These are phyloP conservation scores for Aspergillus fischeri DNA, from an alignment of 2,329 filamentous ascomycete genomes.

Conservation along the genomic window DNA sequence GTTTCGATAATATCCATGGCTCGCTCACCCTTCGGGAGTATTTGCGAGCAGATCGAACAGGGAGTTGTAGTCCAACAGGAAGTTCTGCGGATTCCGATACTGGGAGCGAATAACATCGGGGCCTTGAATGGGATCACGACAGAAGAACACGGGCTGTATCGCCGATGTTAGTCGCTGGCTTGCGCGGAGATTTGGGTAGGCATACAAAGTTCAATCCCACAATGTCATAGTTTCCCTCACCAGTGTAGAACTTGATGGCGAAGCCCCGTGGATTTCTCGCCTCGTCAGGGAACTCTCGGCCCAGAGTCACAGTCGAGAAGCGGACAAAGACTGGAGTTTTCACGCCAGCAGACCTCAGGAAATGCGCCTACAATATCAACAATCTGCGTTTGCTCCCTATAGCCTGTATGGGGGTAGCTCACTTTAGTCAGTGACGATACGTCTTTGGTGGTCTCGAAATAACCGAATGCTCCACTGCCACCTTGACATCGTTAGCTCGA, in stretches of 20 bases:
- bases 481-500: conserved; percentile 1
- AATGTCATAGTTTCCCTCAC: conserved; percentile 49
- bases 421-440: conserved; percentile 13
- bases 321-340: conserved; percentile 43
- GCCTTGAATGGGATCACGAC: conserved; percentile 45
- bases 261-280: conserved; percentile 47
- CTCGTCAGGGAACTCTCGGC: conserved; percentile 43
- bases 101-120: conserved; percentile 49
- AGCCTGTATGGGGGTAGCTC: not conserved
- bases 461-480: conserved; percentile 23
- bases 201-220: conserved; percentile 45
- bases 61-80: conserved; percentile 47
- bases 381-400: too few relatives aligned
- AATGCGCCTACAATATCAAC: conserved; percentile 29
- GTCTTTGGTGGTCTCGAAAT: conserved; percentile 23
- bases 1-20: too few relatives aligned
- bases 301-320: conserved; percentile 45
- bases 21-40: conserved; percentile 39
- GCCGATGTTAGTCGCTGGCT: not conserved
- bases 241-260: conserved; percentile 49
- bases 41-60: conserved; percentile 49
- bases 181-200: not conserved
- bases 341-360: conserved; percentile 37
- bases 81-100: conserved; percentile 45
- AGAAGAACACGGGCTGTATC: conserved; percentile 46